phyloP scores from a whole-genome alignment of 1,139 yeast species.

The Scheffersomyces insectosa region DNA sequence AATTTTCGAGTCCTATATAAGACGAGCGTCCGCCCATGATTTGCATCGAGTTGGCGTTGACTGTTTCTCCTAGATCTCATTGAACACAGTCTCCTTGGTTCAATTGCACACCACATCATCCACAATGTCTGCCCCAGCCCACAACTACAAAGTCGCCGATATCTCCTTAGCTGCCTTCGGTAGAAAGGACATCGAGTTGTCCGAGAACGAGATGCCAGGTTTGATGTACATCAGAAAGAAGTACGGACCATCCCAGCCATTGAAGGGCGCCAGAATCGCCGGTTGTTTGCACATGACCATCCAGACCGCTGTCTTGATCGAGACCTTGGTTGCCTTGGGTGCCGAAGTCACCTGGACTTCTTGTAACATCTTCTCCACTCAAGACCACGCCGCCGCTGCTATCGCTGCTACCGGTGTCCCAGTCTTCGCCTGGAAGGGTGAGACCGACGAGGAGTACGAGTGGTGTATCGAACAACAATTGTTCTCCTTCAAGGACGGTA shows the following conservation, averaged over 20 bases:
- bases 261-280: slow-evolving; percentile 98
- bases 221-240: slow-evolving; percentile 95
- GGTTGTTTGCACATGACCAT: slow-evolving; percentile 99
- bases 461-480: slow-evolving; percentile 99
- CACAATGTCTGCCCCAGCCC: slow-evolving; percentile 15
- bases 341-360: slow-evolving; percentile 99
- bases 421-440: slow-evolving; percentile 99
- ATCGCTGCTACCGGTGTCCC: slow-evolving; percentile 99
- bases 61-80: too few relatives aligned
- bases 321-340: slow-evolving; percentile 96
- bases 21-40: not conserved
- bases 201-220: slow-evolving; percentile 99
- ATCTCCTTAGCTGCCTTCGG: slow-evolving; percentile 99
- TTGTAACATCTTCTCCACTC: slow-evolving; percentile 99
- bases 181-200: slow-evolving; percentile 98
- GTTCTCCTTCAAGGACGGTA: slow-evolving; percentile 95
- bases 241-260: slow-evolving; percentile 91
- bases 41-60: too few relatives aligned
- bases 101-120: too few relatives aligned
- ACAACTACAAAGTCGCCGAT: slow-evolving; percentile 94
- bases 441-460: slow-evolving; percentile 98
- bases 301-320: slow-evolving; percentile 98
- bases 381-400: slow-evolving; percentile 99
- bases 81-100: too few relatives aligned
- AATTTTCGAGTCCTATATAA: not conserved